A percentile compares a stretch with the other conserved stretches of the same genome.
Conservation (phyloP, 371 early-diverging fungal genomes). For the Dichotomocladium elegans region DNA sequence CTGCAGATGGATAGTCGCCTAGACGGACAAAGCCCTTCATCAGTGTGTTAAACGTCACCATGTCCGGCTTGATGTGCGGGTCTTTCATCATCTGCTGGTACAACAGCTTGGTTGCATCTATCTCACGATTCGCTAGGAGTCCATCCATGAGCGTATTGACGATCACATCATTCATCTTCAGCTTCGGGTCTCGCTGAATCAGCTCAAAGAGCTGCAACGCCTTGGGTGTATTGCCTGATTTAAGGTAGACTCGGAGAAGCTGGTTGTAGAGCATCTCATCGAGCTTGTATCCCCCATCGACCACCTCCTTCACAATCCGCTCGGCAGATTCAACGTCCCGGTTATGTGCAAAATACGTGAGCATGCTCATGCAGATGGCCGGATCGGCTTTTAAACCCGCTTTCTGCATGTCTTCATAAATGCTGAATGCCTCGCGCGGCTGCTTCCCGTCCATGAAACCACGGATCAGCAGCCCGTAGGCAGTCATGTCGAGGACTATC, state of each 20-base stretch:
- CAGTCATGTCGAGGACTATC: slow-evolving; percentile 21
- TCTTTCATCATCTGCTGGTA: slow-evolving; percentile 33
- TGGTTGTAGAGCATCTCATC: slow-evolving; percentile 34
- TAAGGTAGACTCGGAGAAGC: slow-evolving; percentile 42
- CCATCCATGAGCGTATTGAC: slow-evolving; percentile 48
- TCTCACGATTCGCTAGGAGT: slow-evolving; percentile 33
- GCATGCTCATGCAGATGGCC: slow-evolving; percentile 24
- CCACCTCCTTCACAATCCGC: slow-evolving; percentile 19
- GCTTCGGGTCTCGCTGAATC: slow-evolving; percentile 23
- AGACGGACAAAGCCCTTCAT: slow-evolving; percentile 32
- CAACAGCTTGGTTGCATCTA: slow-evolving; percentile 24
- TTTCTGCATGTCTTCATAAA: slow-evolving; percentile 32
- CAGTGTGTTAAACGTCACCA: slow-evolving; percentile 48
- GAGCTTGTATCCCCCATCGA: slow-evolving; percentile 20
- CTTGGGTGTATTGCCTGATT: slow-evolving; percentile 15
- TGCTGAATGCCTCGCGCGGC: slow-evolving; percentile 16
- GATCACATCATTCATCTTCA: slow-evolving; percentile 31
- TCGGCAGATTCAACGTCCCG: slow-evolving; percentile 28
- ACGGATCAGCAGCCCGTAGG: slow-evolving; percentile 33
- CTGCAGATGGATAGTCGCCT: slow-evolving; percentile 17
- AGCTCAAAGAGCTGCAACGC: slow-evolving; percentile 33
- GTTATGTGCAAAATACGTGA: slow-evolving; percentile 27
- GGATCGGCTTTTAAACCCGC: slow-evolving; percentile 21
- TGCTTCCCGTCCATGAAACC: slow-evolving; percentile 25
- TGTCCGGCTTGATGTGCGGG: slow-evolving; percentile 29